Evolutionary conservation across 208 protist species (phyloP).

Genomic region (Trypanosoma avium): DNA sequence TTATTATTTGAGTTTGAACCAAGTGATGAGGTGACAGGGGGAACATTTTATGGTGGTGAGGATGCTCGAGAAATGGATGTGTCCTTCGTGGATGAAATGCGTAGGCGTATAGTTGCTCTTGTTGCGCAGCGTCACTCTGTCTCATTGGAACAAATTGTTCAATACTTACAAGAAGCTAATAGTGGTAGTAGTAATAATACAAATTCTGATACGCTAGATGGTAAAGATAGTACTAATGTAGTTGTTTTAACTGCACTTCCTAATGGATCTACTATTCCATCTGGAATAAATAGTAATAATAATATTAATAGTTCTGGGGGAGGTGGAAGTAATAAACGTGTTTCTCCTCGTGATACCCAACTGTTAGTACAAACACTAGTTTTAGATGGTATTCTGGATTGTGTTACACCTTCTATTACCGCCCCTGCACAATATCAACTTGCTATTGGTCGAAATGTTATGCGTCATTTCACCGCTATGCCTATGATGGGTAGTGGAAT

Average conservation of each 20-base stretch:
- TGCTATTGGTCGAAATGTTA: constrained; percentile 50
- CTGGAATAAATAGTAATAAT: background rate
- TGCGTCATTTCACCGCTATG: constrained; percentile 79
- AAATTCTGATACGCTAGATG: background rate
- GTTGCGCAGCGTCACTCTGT: constrained; percentile 37
- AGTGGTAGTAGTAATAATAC: constrained; percentile 8
- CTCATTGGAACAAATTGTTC: constrained; percentile 42
- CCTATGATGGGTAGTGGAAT: too few relatives aligned
- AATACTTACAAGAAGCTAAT: constrained; percentile 43
- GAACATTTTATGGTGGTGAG: constrained; percentile 83
- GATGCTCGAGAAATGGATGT: constrained; percentile 65
- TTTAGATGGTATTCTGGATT: constrained; percentile 75
- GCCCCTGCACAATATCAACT: constrained; percentile 49
- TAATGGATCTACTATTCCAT: constrained; percentile 5
- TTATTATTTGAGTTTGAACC: constrained; percentile 79
- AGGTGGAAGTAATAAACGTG: constrained; percentile 19
- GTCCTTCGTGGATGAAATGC: constrained; percentile 76
- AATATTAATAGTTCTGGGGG: too few relatives aligned
- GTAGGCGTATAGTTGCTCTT: constrained; percentile 55
- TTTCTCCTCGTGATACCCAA: constrained; percentile 46
- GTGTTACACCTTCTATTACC: constrained; percentile 6
- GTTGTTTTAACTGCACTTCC: constrained; percentile 17
- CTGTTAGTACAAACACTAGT: constrained; percentile 64
- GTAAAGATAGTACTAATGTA: background rate
- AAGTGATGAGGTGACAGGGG: constrained; percentile 73